Percentiles rank a stretch among this genome's conserved stretches.
Conservation (phyloP, 805 yeast species). For the Metschnikowia colocasiae region DNA sequence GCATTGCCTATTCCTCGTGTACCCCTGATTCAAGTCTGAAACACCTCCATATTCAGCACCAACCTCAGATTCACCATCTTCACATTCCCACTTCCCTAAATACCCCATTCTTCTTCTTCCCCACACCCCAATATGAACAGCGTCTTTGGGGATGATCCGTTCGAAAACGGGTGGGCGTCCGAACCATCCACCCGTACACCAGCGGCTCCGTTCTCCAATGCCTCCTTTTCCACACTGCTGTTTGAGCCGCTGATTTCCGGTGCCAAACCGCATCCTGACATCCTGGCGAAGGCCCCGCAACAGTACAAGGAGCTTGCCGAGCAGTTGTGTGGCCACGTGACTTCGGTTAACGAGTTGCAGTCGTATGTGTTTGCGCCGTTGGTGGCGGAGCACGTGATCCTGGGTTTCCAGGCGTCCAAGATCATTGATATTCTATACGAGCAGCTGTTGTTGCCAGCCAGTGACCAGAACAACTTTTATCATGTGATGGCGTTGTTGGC, state of each 20-base stretch:
- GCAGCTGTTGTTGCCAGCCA: slow-evolving; percentile 31
- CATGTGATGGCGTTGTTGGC: slow-evolving; percentile 39
- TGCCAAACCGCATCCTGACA: slow-evolving; percentile 10
- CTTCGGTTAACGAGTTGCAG: slow-evolving; percentile 30
- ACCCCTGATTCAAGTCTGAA: not conserved
- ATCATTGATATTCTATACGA: slow-evolving; percentile 35
- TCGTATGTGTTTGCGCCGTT: slow-evolving; percentile 26
- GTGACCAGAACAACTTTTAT: slow-evolving; percentile 27
- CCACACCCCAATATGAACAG: slow-evolving; percentile 11
- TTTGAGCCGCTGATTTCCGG: not conserved
- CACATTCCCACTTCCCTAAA: not conserved
- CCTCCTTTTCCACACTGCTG: slow-evolving; percentile 5
- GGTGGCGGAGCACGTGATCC: slow-evolving; percentile 24
- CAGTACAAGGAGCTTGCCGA: slow-evolving; percentile 22
- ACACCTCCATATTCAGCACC: not conserved
- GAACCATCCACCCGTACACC: slow-evolving; percentile 7
- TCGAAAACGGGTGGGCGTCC: slow-evolving; percentile 40
- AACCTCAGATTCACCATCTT: not conserved
- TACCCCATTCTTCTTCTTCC: not conserved
- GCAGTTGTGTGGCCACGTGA: slow-evolving; percentile 20
- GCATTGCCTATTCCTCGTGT: not conserved
- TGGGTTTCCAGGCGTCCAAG: slow-evolving; percentile 29
- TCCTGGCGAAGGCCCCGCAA: slow-evolving; percentile 23
- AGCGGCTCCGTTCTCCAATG: slow-evolving; percentile 6
- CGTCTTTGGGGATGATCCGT: slow-evolving; percentile 29